A percentile compares a stretch with the other conserved stretches of the same genome.
Evolutionary conservation across 495 filamentous ascomycete species (phyloP).

Genomic region (Penicillium pancosmium): DNA sequence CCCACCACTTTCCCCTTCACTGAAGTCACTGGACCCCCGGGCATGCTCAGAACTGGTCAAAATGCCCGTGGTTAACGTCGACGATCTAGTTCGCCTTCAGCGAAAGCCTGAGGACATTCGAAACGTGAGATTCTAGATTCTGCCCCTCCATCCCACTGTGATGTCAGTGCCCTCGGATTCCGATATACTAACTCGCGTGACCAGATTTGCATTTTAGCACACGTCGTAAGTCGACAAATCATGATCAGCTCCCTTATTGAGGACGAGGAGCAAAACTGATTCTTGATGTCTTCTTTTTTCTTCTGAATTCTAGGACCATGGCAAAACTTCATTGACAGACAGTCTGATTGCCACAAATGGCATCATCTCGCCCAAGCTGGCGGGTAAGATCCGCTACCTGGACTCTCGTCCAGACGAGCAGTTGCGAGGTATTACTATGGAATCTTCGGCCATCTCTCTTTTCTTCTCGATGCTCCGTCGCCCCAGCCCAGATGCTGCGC

Average conservation of each 20-base stretch:
- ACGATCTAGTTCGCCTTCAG: constrained; percentile 85
- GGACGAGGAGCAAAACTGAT: background rate
- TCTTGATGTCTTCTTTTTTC: constrained; percentile 3
- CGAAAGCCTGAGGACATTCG: constrained; percentile 80
- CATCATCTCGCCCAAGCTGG: constrained; percentile 97
- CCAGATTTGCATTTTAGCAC: constrained; percentile 95
- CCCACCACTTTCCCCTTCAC: constrained; percentile 18
- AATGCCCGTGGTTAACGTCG: constrained; percentile 87
- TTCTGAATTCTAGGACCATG: constrained; percentile 68
- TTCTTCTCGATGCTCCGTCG: constrained; percentile 90
- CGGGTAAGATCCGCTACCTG: constrained; percentile 96
- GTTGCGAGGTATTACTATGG: constrained; percentile 97
- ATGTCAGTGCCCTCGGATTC: constrained; percentile 20
- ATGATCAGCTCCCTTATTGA: background rate
- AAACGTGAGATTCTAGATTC: constrained; percentile 65
- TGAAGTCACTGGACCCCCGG: constrained; percentile 13
- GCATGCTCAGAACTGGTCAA: constrained; percentile 35
- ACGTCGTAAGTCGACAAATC: constrained; percentile 69
- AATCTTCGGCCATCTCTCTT: constrained; percentile 96
- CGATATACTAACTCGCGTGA: constrained; percentile 33
- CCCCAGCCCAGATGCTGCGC: constrained; percentile 64
- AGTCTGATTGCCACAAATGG: constrained; percentile 97
- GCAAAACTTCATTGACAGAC: constrained; percentile 97
- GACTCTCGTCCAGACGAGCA: constrained; percentile 98
- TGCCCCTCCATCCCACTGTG: constrained; percentile 42